Conservation (phyloP, 306 rosid species). For the Lotus japonicus region DNA sequence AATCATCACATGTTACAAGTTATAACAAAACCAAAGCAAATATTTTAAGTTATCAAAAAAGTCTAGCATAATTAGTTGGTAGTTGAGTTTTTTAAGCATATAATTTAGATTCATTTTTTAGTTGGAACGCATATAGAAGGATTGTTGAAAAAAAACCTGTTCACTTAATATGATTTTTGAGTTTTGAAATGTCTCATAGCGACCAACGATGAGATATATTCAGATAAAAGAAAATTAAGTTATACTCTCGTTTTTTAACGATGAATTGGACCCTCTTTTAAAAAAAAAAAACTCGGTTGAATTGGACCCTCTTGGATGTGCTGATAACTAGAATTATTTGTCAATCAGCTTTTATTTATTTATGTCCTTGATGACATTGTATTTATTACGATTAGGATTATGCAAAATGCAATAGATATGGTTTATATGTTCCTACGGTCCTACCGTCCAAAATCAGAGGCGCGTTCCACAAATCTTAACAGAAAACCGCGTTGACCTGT, state of each 20-base stretch:
- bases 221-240: too few species aligned
- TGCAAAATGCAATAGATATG: conserved; percentile 23
- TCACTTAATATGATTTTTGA: too few species aligned
- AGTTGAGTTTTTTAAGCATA: too few species aligned
- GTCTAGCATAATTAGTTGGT: too few species aligned
- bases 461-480: conserved; percentile 30
- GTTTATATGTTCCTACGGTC: conserved; percentile 28
- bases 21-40: background rate
- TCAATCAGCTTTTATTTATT: background rate
- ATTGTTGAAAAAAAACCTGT: too few species aligned
- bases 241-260: background rate
- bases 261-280: background rate
- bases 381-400: background rate
- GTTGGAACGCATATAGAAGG: too few species aligned
- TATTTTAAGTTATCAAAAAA: too few species aligned
- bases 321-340: background rate
- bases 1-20: conserved; percentile 4
- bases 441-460: conserved; percentile 42
- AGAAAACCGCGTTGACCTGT: conserved; percentile 46
- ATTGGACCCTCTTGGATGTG: background rate
- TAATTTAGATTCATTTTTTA: too few species aligned
- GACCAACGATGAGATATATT: too few species aligned
- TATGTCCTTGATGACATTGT: conserved; percentile 3
- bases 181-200: too few species aligned
- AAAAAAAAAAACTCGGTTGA: too few species aligned